phyloP scores from a whole-genome alignment of 768 basidiomycete genomes.

The Kwoniella mangroviensis region DNA sequence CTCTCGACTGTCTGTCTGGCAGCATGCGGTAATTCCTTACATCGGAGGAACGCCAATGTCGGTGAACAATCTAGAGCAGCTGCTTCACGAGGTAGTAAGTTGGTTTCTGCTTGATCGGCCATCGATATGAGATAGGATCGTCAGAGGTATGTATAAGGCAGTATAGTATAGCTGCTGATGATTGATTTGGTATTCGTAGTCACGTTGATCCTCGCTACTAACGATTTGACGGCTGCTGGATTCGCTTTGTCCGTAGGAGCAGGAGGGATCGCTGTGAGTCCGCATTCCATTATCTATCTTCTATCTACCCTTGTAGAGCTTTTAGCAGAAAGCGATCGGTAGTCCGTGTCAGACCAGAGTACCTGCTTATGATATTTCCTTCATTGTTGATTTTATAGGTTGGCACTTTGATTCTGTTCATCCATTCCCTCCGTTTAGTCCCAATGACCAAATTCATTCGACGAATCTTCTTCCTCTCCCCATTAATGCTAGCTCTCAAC shows the following conservation, averaged over 20 bases:
- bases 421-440: constrained; percentile 22
- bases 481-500: constrained; percentile 29
- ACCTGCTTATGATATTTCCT: too few relatives aligned
- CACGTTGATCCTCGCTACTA: constrained; percentile 12
- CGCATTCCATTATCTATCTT: neutral
- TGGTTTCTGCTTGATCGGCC: neutral
- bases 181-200: neutral
- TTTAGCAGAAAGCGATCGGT: neutral
- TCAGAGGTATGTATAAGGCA: neutral
- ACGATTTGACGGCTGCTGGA: constrained; percentile 17
- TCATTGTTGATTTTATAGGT: constrained; percentile 10
- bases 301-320: neutral
- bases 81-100: constrained; percentile 12
- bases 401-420: constrained; percentile 28
- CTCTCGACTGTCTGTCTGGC: constrained; percentile 11
- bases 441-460: constrained; percentile 22
- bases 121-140: neutral
- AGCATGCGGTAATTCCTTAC: constrained; percentile 16
- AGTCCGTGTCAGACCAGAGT: too few relatives aligned
- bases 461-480: constrained; percentile 34
- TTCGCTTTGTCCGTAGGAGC: constrained; percentile 21
- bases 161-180: neutral
- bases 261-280: constrained; percentile 18
- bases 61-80: constrained; percentile 17
- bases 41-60: constrained; percentile 14